phyloP scores from a whole-genome alignment of 1,284 basidiomycete genomes.

The Tilletia indica region DNA sequence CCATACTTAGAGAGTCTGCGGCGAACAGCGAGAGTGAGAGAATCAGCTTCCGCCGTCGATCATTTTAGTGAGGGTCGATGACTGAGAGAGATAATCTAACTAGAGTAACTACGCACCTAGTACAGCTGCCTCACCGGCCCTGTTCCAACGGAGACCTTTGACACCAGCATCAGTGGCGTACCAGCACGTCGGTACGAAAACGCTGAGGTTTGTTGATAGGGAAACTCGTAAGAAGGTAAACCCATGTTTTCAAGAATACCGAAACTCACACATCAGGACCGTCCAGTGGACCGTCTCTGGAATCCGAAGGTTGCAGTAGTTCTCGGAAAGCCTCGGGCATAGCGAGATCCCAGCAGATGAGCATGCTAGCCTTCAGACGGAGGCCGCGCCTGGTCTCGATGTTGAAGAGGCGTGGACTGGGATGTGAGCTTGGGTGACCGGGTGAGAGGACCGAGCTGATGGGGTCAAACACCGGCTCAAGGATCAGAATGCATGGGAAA shows the following conservation, averaged over 20 bases:
- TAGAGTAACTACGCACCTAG: conserved; percentile 25
- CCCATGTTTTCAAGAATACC: background rate
- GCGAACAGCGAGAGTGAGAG: background rate
- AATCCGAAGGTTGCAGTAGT: conserved; percentile 29
- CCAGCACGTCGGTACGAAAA: conserved; percentile 54
- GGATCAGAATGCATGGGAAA: too few species aligned
- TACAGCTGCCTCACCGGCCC: conserved; percentile 37
- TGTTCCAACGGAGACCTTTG: conserved; percentile 43
- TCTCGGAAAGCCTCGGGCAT: conserved; percentile 47
- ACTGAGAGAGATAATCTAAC: background rate
- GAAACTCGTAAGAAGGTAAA: background rate
- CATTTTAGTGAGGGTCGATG: too few species aligned
- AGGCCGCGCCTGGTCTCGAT: conserved; percentile 45
- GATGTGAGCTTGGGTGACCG: conserved; percentile 38
- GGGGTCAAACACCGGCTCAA: too few species aligned
- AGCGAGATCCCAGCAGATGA: conserved; percentile 53
- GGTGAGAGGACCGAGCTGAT: conserved; percentile 31
- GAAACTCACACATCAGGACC: conserved; percentile 43
- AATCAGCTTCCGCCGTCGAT: too few species aligned
- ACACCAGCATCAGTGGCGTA: conserved; percentile 49
- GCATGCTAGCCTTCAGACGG: conserved; percentile 37
- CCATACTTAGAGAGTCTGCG: conserved; percentile 33
- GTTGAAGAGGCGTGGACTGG: conserved; percentile 33
- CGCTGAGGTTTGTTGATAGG: background rate
- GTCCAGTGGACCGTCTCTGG: conserved; percentile 16